Base-by-base conservation (phyloP, 2,329 filamentous ascomycete genomes). In the Epicoccum nigrum region DNA sequence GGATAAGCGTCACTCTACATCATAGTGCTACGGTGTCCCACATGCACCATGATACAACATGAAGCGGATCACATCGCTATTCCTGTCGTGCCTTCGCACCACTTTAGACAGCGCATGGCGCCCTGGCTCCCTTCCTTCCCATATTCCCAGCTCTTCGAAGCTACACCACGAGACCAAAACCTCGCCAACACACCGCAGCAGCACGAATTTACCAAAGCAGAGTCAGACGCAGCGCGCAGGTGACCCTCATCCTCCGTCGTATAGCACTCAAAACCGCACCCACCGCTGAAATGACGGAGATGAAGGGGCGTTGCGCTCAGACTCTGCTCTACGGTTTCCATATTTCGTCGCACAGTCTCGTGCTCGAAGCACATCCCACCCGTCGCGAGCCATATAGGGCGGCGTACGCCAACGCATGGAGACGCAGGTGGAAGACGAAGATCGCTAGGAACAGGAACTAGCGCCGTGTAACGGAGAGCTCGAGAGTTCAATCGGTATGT, bases 401-500 rank as follows among this genome's bases (percentile, higher is more conserved):
- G 25, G 31, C 27, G 20, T 28, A 30, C 28, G 43, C 32, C 38
- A 35, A 44, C 21, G 20, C 37, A 33, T 9, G 4, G 43, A 40
- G 27, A 30, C 15, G 27, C 38, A 44, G 37, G 15, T 32, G 16
- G 43, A 20, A 33, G 23, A 20, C 40, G 15, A 32, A 37, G 32
- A 16, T 20, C 27, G 25, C 31, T 31, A 54, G 31, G 35, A 19
- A 32, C 13, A 3, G 45, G 51, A 30, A 41, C 15, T 33, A 35
- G 40, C 37, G 35, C 28, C 19, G 58, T 55, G 45, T 37, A 34
- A 60, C 45, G 31, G 38, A 30, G 41, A 7, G 15, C 11, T 3
- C 27, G 44, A 37, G 47, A 38, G 7, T 38, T 42, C 21, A 27
- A 31, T 44, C 42, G 33, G 39, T 51, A 28, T 19, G 42, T 50